A percentile compares a stretch with the other conserved stretches of the same genome.
These are phyloP conservation scores for Pseudopediastrum boryanum DNA, from an alignment of 139 green algal species.

Conservation along the genomic window DNA sequence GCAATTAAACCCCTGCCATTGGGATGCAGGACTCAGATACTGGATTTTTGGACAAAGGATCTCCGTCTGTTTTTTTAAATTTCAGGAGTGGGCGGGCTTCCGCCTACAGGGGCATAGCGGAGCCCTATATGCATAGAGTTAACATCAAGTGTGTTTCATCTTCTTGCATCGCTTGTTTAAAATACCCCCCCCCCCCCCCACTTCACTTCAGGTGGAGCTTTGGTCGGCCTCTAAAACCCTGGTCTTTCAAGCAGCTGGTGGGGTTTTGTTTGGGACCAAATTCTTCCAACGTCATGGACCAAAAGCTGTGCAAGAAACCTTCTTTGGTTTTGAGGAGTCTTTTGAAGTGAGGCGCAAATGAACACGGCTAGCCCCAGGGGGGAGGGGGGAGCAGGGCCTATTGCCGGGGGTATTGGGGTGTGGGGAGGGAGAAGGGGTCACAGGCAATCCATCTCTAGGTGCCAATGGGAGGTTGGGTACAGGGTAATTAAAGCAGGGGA, in stretches of 20 bases:
- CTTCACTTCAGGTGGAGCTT: conserved; percentile 62
- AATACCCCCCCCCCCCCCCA: neutral
- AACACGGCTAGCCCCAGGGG: no score
- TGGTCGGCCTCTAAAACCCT: conserved; percentile 43
- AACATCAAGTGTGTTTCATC: neutral
- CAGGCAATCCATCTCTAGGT: no score
- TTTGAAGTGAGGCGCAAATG: no score
- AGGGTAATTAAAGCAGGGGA: no score
- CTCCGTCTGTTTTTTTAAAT: neutral
- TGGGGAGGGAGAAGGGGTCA: no score
- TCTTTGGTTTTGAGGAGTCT: conserved; percentile 22
- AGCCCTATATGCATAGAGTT: neutral
- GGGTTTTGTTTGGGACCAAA: conserved; percentile 54
- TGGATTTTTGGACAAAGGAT: neutral
- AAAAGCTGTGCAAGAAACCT: conserved; percentile 30
- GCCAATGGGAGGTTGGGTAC: no score
- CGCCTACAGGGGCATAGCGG: neutral
- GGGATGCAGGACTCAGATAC: no score
- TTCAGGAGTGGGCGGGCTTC: neutral
- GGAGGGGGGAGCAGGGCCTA: neutral
- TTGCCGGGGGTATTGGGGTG: no score
- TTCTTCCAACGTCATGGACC: conserved; percentile 32
- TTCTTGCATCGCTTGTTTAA: neutral
- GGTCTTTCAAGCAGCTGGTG: conserved; percentile 58
- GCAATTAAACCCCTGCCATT: no score